Evolutionary conservation across 345 rosid genomes (phyloP).

Genomic region (Salix brachista): DNA sequence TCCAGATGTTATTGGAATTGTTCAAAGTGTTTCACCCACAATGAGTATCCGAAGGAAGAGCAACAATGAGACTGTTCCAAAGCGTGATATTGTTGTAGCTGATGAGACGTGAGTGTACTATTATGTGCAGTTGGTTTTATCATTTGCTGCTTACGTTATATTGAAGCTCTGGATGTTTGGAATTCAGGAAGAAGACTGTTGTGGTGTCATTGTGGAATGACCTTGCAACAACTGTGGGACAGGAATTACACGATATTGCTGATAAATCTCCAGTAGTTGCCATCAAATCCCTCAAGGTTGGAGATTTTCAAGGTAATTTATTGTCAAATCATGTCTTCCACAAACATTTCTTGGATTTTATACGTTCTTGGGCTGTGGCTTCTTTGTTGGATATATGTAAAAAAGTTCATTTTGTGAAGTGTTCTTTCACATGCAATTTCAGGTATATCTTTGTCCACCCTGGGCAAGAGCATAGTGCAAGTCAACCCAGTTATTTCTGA

Average conservation of each 20-base stretch:
- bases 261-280: constrained; percentile 71
- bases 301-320: constrained; percentile 83
- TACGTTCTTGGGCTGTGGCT: background rate
- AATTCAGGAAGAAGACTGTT: constrained; percentile 68
- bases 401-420: background rate
- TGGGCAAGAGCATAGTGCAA: constrained; percentile 56
- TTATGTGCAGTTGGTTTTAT: background rate
- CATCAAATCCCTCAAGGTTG: constrained; percentile 76
- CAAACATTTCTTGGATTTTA: background rate
- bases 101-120: constrained; percentile 57
- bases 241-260: constrained; percentile 64
- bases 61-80: constrained; percentile 69
- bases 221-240: constrained; percentile 70
- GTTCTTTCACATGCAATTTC: constrained; percentile 8
- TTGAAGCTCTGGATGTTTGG: background rate
- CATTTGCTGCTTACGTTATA: background rate
- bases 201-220: constrained; percentile 86
- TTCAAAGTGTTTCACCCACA: constrained; percentile 78
- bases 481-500: constrained; percentile 70
- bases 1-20: constrained; percentile 78
- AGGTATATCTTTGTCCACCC: constrained; percentile 79
- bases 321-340: background rate
- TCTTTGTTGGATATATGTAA: background rate
- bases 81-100: constrained; percentile 79
- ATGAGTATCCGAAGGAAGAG: constrained; percentile 73